These are phyloP conservation scores for Pyrenophora seminiperda DNA, from an alignment of 2,329 filamentous ascomycete species.

Conservation along the genomic window DNA sequence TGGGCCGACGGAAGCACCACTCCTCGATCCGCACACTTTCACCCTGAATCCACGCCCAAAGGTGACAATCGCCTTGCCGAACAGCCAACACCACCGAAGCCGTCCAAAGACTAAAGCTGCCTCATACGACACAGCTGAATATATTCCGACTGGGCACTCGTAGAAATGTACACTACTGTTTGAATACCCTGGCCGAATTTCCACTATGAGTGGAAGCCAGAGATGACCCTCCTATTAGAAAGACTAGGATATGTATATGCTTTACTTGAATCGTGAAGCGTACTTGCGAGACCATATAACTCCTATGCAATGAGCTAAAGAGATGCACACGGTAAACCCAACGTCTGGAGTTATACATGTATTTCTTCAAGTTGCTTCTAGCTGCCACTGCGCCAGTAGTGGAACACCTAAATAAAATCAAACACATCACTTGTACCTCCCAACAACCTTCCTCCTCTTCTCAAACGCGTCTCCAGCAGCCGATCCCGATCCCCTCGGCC, in stretches of 20 bases:
- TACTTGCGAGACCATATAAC: no score
- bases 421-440: slow-evolving; percentile 27
- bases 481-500: slow-evolving; percentile 67
- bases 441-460: slow-evolving; percentile 49
- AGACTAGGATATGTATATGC: no score
- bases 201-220: background rate
- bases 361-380: no score
- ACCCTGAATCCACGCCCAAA: slow-evolving; percentile 35
- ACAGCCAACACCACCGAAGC: slow-evolving; percentile 19
- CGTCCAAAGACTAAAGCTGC: slow-evolving; percentile 15
- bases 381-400: no score
- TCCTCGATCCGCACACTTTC: slow-evolving; percentile 42
- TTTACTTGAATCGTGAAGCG: no score
- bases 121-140: background rate
- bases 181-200: slow-evolving; percentile 3
- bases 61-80: slow-evolving; percentile 31
- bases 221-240: no score
- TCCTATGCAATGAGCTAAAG: no score
- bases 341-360: no score
- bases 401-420: no score
- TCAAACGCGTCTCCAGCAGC: slow-evolving; percentile 75
- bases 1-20: slow-evolving; percentile 72
- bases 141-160: background rate
- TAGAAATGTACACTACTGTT: slow-evolving; percentile 11
- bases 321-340: no score